Evolutionary conservation across 352 stramenopile genomes (phyloP), one percentile per base, ranked within the genome.

Genomic region (Pythium vanterpoolii): DNA sequence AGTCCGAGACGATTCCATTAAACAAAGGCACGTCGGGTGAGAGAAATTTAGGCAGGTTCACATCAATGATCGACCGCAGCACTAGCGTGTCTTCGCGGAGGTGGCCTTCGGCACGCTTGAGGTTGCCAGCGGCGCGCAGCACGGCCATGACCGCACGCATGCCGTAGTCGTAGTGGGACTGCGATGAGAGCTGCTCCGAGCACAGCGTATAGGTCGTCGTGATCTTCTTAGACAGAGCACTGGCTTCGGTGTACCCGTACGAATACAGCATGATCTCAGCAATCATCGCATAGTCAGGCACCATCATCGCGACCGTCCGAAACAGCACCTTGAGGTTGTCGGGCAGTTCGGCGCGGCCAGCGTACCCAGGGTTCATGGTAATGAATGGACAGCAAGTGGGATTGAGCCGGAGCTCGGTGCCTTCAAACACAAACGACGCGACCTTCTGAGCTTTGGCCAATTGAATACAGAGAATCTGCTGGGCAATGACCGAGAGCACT

Each of bases 31-130:
- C 96, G 69, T 98, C 95, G 39, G 96, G 93, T 2, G 83, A 89
- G 13, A 98, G 60, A 67, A 98, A 98, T 56, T 98, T 98, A 0
- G 95, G 90, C 30, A 98, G 68, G 62, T 98, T 98, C 8, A 98
- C 95, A 56, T 98, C 95, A 55, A 98, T 96, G 31, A 98, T 84
- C 2, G 93, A 89, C 10, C 93, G 77, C 18, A 98, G 63, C 18
- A 98, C 69, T 14, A 98, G 68, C 4, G 97, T 84, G 39, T 98
- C 92, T 61, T 98, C 95, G 30, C 94, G 78, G 66, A 98, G 93
- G 24, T 98, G 82, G 3, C 83, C 86, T 44, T 97, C 89, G 7
- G 90, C 86, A 13, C 93, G 86, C 64, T 98, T 98, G 33, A 93
- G 68, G 61, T 96, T 93, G 11, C 89, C 87, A 18, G 88, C 87